Evolutionary conservation across 257 asterid species (phyloP).

Genomic region (Forsythia viridissima): DNA sequence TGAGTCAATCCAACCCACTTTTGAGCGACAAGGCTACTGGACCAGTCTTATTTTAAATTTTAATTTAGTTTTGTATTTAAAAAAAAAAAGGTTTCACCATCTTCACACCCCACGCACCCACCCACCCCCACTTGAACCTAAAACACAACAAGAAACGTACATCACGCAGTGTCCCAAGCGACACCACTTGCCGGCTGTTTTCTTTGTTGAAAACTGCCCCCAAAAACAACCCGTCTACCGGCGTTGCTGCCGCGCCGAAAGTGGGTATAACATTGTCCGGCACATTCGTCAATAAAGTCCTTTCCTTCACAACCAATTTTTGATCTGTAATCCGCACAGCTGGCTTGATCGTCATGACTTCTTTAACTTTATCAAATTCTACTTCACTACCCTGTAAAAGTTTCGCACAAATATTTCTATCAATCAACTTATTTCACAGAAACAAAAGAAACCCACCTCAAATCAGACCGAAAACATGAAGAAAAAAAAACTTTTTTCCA

Average conservation of each 20-base stretch:
- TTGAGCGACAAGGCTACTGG: too few relatives aligned
- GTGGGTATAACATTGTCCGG: constrained; percentile 15
- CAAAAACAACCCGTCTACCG: constrained; percentile 12
- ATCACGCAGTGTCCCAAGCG: constrained; percentile 46
- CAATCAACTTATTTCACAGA: neutral
- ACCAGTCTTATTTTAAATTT: too few relatives aligned
- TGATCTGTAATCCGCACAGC: constrained; percentile 1
- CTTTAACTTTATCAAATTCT: neutral
- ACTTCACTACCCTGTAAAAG: neutral
- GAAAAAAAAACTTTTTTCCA: too few relatives aligned
- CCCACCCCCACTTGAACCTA: constrained; percentile 72
- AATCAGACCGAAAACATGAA: neutral
- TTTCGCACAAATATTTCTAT: neutral
- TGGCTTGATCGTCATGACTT: constrained; percentile 13
- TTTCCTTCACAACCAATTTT: constrained; percentile 9
- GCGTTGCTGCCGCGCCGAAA: neutral
- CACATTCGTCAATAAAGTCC: constrained; percentile 5
- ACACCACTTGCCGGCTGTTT: constrained; percentile 12
- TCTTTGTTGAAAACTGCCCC: constrained; percentile 8
- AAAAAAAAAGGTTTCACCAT: too few relatives aligned
- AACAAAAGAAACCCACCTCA: neutral
- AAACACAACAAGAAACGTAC: constrained; percentile 78
- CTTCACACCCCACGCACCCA: too few relatives aligned
- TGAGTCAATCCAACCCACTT: too few relatives aligned
- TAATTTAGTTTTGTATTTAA: too few relatives aligned